Conservation (phyloP, 2,329 filamentous ascomycete species). For the Penicillium sp. region DNA sequence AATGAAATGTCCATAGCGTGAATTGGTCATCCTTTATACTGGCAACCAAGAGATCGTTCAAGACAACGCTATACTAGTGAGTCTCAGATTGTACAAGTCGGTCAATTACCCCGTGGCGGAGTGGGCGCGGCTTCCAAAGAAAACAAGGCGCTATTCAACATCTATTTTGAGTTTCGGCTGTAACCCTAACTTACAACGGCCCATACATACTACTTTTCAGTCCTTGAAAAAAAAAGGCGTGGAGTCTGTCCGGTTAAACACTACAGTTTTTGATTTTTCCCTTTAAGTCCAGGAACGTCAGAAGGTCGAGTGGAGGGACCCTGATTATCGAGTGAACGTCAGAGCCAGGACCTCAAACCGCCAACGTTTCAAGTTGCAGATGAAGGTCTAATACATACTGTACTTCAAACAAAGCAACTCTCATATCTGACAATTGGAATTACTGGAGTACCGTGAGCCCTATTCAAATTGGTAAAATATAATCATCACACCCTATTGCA, state of each 20-base stretch:
- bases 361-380: not conserved
- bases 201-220: not conserved
- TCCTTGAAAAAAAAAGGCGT: not conserved
- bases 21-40: not conserved
- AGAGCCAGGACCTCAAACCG: not conserved
- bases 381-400: not conserved
- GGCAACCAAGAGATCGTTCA: not conserved
- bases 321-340: not conserved
- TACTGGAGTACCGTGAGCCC: not conserved
- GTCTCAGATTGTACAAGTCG: constrained; percentile 1
- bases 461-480: not conserved
- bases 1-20: not conserved
- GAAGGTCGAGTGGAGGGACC: not conserved
- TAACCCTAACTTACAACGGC: not conserved
- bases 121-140: constrained; percentile 16
- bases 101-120: constrained; percentile 19
- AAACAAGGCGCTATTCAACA: constrained; percentile 1
- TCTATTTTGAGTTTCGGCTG: not conserved
- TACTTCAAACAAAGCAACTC: not conserved
- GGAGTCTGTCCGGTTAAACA: no score
- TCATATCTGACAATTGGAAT: not conserved
- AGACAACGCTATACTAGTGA: not conserved
- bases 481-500: not conserved
- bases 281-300: not conserved
- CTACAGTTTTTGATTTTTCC: no score